Base-by-base conservation (phyloP, 2,329 filamentous ascomycete genomes). In the Paecilomyces sp. region DNA sequence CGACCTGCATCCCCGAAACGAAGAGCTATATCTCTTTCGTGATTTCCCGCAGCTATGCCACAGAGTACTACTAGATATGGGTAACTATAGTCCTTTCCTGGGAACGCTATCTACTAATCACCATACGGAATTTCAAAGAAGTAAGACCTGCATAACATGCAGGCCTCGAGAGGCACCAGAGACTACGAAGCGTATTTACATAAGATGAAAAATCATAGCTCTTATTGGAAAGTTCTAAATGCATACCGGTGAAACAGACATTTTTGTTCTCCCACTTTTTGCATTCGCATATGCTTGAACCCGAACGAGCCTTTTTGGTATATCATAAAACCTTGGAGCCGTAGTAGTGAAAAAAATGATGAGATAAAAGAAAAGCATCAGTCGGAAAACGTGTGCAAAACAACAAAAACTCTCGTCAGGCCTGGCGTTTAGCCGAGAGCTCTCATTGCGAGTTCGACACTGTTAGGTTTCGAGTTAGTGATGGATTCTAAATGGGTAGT, bases 371-470 rank as follows among this genome's bases (percentile, higher is more conserved):
- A 41, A 41, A 50, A 11, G 18, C 51, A 33, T 53, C 41, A 51
- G 9, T 22, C n/a, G 41, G 41, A 47, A 47, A 8, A 47, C 9
- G 41, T n/a, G 9, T 47, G n/a, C 8, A 41, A n/a, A 41, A 12
- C 13, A 24, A 22, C 7, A 30, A 15, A 53, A 28, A 52, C 36
- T 34, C 36, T 6, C 56, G 67, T 11, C 13, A 53, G 24, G n/a
- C 7, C 11, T 5, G 13, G 51, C 3, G 6, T 11, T 53, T 72
- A 79, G 63, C 73, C 75, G 58, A 80, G 63, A 22, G 77, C 77
- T 66, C 76, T 77, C 77, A 79, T 80, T 25, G 76, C 70, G 59
- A 79, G 67, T 64, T 80, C 78, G 58, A 79, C 77, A 64, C 77
- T 80, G 58, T 59, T 52, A 33, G 6, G 8, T 8, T 15, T 11